These are phyloP conservation scores for Teunomyces tritomae DNA, from an alignment of 805 yeast genomes.

Conservation along the genomic window DNA sequence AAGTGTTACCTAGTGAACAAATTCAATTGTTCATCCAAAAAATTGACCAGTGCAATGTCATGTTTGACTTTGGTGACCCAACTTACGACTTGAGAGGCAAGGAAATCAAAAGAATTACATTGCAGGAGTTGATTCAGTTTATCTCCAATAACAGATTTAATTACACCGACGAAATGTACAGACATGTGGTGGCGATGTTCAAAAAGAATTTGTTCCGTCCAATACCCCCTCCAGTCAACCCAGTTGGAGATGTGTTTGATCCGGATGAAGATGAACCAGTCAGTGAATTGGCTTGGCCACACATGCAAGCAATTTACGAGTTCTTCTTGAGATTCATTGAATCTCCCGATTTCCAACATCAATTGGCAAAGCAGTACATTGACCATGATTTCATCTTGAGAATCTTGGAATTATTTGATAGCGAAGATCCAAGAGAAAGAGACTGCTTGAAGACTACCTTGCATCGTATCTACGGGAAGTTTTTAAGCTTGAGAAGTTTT, in stretches of 20 bases:
- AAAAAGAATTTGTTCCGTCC: constrained; percentile 87
- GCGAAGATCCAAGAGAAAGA: constrained; percentile 95
- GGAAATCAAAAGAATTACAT: constrained; percentile 81
- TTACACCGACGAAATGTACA: constrained; percentile 88
- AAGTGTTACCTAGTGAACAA: constrained; percentile 76
- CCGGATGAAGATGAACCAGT: constrained; percentile 99
- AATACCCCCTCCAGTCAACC: constrained; percentile 97
- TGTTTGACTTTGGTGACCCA: constrained; percentile 93
- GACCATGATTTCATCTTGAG: constrained; percentile 85
- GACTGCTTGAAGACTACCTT: constrained; percentile 93
- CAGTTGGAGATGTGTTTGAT: constrained; percentile 92
- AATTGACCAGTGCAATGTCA: constrained; percentile 89
- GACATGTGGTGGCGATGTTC: constrained; percentile 86
- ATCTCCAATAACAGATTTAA: constrained; percentile 78
- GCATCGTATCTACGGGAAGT: constrained; percentile 95
- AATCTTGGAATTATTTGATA: constrained; percentile 85
- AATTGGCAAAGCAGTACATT: constrained; percentile 87
- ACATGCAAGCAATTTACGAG: constrained; percentile 95
- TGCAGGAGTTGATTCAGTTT: constrained; percentile 87
- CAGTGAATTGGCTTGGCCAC: constrained; percentile 96
- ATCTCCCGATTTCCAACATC: constrained; percentile 91
- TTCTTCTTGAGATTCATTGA: constrained; percentile 90
- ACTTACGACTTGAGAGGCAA: constrained; percentile 89
- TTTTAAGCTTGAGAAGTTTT: constrained; percentile 81
- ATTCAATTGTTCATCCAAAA: constrained; percentile 79